Evolutionary conservation across 2,329 filamentous ascomycete species (phyloP).

Genomic region (Pezicula carpinea): DNA sequence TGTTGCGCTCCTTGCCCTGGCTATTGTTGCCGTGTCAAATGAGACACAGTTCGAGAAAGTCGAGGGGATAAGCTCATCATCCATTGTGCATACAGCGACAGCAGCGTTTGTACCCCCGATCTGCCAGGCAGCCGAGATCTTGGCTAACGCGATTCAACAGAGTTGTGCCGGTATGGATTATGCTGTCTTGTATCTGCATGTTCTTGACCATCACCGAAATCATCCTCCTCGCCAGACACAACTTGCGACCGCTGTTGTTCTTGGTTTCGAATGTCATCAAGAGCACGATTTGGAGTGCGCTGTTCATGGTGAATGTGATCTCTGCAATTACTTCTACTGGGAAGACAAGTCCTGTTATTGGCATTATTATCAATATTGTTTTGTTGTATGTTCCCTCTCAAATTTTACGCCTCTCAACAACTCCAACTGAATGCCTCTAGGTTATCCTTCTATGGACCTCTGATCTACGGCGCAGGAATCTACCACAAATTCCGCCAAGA

Average conservation of each 20-base stretch:
- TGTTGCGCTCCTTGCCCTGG: slow-evolving; percentile 10
- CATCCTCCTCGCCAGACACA: slow-evolving; percentile 17
- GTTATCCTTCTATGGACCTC: slow-evolving; percentile 18
- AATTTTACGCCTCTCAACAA: background rate
- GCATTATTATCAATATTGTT: slow-evolving; percentile 12
- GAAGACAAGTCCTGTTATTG: slow-evolving; percentile 3
- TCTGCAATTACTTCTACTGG: slow-evolving; percentile 3
- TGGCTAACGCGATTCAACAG: background rate
- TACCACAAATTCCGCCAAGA: slow-evolving; percentile 12
- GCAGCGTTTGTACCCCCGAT: background rate
- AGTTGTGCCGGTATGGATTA: slow-evolving; percentile 12
- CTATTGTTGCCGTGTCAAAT: slow-evolving; percentile 6
- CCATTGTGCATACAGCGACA: background rate
- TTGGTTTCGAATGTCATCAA: slow-evolving; percentile 20
- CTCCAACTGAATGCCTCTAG: slow-evolving; percentile 3
- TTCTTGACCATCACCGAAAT: slow-evolving; percentile 21
- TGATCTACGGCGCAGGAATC: slow-evolving; percentile 22
- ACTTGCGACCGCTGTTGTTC: slow-evolving; percentile 18
- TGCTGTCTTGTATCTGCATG: slow-evolving; percentile 11
- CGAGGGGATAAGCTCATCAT: background rate
- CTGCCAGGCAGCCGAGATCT: background rate
- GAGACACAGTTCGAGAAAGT: background rate
- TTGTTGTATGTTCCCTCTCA: slow-evolving; percentile 12
- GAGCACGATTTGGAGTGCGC: slow-evolving; percentile 11
- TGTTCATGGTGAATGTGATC: slow-evolving; percentile 17